phyloP scores from a whole-genome alignment of 2,329 filamentous ascomycete species.

The Penicillium sumatraense region DNA sequence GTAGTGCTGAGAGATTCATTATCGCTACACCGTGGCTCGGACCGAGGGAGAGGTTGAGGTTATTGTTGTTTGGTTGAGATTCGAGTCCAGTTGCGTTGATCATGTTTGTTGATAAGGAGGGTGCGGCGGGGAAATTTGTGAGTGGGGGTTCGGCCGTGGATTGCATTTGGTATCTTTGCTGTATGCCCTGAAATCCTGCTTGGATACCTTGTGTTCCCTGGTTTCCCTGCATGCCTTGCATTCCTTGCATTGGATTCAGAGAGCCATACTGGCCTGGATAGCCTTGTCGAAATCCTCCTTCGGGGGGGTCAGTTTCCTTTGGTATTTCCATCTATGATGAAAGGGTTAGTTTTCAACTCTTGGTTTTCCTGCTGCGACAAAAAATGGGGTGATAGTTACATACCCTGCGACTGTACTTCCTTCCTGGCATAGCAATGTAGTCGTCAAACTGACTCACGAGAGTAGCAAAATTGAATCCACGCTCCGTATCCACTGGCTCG shows the following conservation, averaged over 20 bases:
- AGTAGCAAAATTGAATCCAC: slow-evolving; percentile 53
- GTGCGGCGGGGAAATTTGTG: neutral
- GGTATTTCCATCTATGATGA: slow-evolving; percentile 18
- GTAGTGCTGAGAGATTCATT: neutral
- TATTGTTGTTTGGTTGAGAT: neutral
- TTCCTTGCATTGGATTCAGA: neutral
- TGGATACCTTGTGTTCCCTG: too few relatives aligned
- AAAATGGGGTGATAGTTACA: neutral
- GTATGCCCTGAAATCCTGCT: neutral
- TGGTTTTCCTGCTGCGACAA: neutral
- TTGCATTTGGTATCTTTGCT: slow-evolving; percentile 4
- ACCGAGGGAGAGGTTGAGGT: neutral
- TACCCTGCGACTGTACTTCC: slow-evolving; percentile 36
- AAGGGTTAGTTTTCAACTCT: neutral
- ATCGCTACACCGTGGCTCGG: neutral
- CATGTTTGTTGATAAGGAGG: neutral
- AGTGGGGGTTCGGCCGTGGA: neutral
- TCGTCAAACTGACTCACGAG: slow-evolving; percentile 48
- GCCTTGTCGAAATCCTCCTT: neutral
- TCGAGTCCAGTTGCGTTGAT: neutral
- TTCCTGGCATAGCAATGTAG: slow-evolving; percentile 52
- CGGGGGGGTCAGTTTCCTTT: slow-evolving; percentile 5
- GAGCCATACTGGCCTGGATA: slow-evolving; percentile 4
- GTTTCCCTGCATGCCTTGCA: neutral
- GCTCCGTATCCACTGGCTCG: slow-evolving; percentile 35